Conservation (phyloP, 495 filamentous ascomycete genomes). For the Astrothelium subdiscretum region DNA sequence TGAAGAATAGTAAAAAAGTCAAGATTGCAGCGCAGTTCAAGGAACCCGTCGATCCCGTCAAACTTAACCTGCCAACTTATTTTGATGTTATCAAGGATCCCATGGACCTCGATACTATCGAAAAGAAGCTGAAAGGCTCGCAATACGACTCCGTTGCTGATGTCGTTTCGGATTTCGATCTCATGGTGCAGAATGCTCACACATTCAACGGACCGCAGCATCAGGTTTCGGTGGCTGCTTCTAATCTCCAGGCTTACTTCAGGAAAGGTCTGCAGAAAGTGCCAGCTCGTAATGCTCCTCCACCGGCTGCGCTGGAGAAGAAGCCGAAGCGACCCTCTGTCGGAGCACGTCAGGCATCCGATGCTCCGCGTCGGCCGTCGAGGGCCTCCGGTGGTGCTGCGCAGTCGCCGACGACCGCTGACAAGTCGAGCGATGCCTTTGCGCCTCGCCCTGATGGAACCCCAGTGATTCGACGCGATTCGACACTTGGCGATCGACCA, state of each 20-base stretch:
- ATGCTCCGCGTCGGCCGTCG: slow-evolving; percentile 38
- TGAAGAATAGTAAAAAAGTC: slow-evolving; percentile 70
- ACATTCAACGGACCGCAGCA: slow-evolving; percentile 76
- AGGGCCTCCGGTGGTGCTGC: slow-evolving; percentile 21
- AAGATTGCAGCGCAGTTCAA: slow-evolving; percentile 61
- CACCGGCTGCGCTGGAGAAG: slow-evolving; percentile 45
- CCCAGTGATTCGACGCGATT: slow-evolving; percentile 88
- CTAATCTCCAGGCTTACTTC: slow-evolving; percentile 49
- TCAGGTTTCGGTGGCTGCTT: slow-evolving; percentile 50
- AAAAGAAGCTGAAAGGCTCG: slow-evolving; percentile 59
- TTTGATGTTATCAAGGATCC: slow-evolving; percentile 57
- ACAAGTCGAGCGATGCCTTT: slow-evolving; percentile 41
- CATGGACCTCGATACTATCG: slow-evolving; percentile 75
- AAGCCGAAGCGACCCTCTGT: slow-evolving; percentile 42
- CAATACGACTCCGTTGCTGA: slow-evolving; percentile 52
- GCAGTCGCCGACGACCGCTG: slow-evolving; percentile 9
- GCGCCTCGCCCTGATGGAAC: slow-evolving; percentile 72
- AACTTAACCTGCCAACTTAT: slow-evolving; percentile 62
- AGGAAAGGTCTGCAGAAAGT: slow-evolving; percentile 44
- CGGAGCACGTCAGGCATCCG: slow-evolving; percentile 16
- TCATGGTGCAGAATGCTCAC: slow-evolving; percentile 63
- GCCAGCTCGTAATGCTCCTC: slow-evolving; percentile 36
- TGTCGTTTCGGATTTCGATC: slow-evolving; percentile 57
- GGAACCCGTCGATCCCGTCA: slow-evolving; percentile 59
- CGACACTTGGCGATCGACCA: slow-evolving; percentile 62